Evolutionary conservation across 2,329 filamentous ascomycete species (phyloP), one percentile per base, ranked within the genome.

Genomic region (Aspergillus clavatus): DNA sequence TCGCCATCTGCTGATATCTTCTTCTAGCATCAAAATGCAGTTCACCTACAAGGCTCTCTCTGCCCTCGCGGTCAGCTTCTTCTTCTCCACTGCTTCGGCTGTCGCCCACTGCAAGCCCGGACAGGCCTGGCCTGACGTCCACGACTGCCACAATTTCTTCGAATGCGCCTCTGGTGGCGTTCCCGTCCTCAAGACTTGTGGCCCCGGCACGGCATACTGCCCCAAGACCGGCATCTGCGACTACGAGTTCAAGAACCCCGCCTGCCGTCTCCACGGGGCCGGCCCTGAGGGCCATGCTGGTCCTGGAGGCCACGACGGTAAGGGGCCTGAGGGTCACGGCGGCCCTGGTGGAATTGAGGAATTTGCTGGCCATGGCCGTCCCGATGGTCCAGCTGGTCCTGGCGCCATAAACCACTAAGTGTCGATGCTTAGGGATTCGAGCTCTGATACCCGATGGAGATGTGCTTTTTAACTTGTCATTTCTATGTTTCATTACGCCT

Each of bases 171-270:
- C 31, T 21, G 46, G 46, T 21, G 43, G 46, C 7, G 14, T 29
- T 2, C 46, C 46, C 3, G 46, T 48, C 16, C 35, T 41, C 31
- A 48, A 48, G 27, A 46, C 46, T 10, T 48, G 46, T 3, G 46
- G 46, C 10, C 46, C 46, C 8, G 46, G 46, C 7, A 45, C 46
- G 18, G 46, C 46, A n/a, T 48, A 42, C 21, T 44, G 44, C 23
- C 8, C 31, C 10, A n/a, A 11, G 10, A 45, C 39, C 14, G 38
- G 35, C 4, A 43, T 48, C 43, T 48, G 46, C 28, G 46, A 45
- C 38, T 42, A 24, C 14, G 46, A 46, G 16, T 23, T 40, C 26
- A 19, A 42, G 11, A 43, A 46, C 12, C 42, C 27, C 14, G 39
- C 42, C 31, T 48, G 46, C 46, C 38, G 18, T 19, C 24, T 19